Evolutionary conservation across 192 early-diverging fungal species (phyloP).

Genomic region (Martensiomyces pterosporus): DNA sequence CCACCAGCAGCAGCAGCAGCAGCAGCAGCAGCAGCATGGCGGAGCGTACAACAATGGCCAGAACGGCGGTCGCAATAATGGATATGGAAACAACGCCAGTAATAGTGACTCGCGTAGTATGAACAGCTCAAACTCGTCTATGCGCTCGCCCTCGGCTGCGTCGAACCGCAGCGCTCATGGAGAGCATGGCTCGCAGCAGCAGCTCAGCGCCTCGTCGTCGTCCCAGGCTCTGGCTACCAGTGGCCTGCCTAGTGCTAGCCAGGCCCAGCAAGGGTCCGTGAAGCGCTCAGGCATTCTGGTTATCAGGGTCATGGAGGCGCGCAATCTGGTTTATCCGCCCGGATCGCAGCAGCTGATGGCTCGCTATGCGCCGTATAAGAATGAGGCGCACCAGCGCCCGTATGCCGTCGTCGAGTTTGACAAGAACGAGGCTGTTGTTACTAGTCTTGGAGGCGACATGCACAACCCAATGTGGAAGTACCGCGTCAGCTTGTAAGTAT

Average conservation of each 20-base stretch:
- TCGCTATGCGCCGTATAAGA: conserved; percentile 53
- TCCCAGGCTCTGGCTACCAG: conserved; percentile 29
- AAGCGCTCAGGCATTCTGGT: conserved; percentile 65
- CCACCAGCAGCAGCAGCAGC: conserved; percentile 8
- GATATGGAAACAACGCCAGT: too few species aligned
- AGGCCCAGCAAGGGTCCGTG: conserved; percentile 19
- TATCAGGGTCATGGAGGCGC: conserved; percentile 79
- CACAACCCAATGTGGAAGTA: conserved; percentile 74
- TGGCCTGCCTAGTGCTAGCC: conserved; percentile 39
- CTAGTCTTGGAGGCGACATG: conserved; percentile 72
- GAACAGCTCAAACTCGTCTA: conserved; percentile 24
- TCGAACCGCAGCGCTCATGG: conserved; percentile 8
- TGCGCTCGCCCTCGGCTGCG: conserved; percentile 12
- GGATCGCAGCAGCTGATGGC: conserved; percentile 54
- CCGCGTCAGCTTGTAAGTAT: conserved; percentile 73
- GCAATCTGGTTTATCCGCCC: conserved; percentile 65
- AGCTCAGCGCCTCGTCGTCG: conserved; percentile 4
- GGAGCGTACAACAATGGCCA: not conserved
- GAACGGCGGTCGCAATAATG: not conserved
- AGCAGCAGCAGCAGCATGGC: not conserved
- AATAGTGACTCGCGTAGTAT: not conserved
- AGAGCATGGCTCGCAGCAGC: too few species aligned
- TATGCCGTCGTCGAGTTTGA: conserved; percentile 92
- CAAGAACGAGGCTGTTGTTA: conserved; percentile 88
- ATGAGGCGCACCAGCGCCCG: conserved; percentile 65